phyloP scores from a whole-genome alignment of 1,284 basidiomycete genomes.

The Marasmius fiardii region DNA sequence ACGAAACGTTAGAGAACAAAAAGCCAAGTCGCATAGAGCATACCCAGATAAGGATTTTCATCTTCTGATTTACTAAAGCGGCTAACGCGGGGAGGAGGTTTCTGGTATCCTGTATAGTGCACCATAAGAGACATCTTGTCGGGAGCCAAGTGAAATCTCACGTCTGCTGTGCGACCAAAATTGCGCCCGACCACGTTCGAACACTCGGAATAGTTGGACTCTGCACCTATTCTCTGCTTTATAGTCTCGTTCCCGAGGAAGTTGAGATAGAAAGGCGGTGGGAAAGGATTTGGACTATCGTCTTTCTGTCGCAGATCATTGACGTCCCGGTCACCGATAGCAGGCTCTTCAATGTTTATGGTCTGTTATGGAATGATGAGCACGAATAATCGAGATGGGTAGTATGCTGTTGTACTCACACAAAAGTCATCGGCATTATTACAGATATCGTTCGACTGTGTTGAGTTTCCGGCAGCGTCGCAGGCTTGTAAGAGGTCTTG shows the following conservation, averaged over 20 bases:
- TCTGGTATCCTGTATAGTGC: slow-evolving; percentile 45
- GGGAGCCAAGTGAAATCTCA: slow-evolving; percentile 13
- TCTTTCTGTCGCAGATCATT: slow-evolving; percentile 55
- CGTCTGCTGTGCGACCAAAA: slow-evolving; percentile 41
- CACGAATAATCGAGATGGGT: neutral
- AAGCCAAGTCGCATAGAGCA: slow-evolving; percentile 10
- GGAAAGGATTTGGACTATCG: slow-evolving; percentile 44
- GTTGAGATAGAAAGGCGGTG: slow-evolving; percentile 50
- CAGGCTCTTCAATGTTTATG: slow-evolving; percentile 44
- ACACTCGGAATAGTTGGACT: slow-evolving; percentile 46
- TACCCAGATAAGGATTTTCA: slow-evolving; percentile 63
- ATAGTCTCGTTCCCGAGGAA: slow-evolving; percentile 38
- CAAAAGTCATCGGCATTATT: slow-evolving; percentile 50
- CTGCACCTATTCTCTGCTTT: slow-evolving; percentile 47
- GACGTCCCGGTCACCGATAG: slow-evolving; percentile 47
- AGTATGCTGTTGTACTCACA: slow-evolving; percentile 31
- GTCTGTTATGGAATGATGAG: slow-evolving; percentile 27
- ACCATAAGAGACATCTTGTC: neutral
- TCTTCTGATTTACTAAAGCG: slow-evolving; percentile 45
- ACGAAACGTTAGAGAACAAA: neutral
- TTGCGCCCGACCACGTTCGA: slow-evolving; percentile 34
- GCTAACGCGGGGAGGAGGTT: slow-evolving; percentile 51
- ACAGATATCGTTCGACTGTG: slow-evolving; percentile 47
- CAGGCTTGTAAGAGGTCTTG: slow-evolving; percentile 49
- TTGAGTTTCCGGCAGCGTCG: slow-evolving; percentile 45